phyloP scores from a whole-genome alignment of 805 yeast species.

The Metschnikowia lochheadii region DNA sequence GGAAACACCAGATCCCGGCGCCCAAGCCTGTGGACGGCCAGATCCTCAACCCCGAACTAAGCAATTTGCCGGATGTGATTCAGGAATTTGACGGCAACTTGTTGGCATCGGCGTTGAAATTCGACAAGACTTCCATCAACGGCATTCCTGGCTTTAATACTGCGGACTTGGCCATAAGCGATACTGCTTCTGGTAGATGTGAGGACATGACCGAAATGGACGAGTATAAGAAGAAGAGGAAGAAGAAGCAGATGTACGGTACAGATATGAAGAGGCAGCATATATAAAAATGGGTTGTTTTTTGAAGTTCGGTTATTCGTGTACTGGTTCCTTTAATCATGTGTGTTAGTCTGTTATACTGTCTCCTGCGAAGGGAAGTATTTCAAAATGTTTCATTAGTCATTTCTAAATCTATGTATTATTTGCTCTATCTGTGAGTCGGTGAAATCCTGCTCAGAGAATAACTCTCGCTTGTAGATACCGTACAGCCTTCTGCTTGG shows the following conservation, averaged over 20 bases:
- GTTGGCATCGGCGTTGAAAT: conserved; percentile 47
- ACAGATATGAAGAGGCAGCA: conserved; percentile 38
- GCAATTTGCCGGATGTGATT: conserved; percentile 42
- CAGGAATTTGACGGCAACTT: conserved; percentile 48
- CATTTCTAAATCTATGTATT: not conserved
- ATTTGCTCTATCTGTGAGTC: not conserved
- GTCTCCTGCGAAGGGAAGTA: not conserved
- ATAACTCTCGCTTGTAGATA: not conserved
- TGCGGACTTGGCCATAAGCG: conserved; percentile 59
- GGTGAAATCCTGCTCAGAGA: not conserved
- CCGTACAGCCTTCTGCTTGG: not conserved
- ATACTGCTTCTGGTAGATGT: conserved; percentile 37
- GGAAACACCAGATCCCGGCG: conserved; percentile 64
- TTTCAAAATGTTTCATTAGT: not conserved
- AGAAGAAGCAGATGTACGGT: conserved; percentile 37
- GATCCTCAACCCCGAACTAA: conserved; percentile 35
- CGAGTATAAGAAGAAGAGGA: conserved; percentile 29
- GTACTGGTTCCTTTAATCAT: no score
- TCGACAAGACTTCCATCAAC: conserved; percentile 60
- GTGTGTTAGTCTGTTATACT: no score
- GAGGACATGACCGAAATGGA: conserved; percentile 40
- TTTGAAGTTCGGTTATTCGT: no score
- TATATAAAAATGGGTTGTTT: conserved; percentile 9
- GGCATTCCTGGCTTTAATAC: conserved; percentile 79
- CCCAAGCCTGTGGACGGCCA: conserved; percentile 33